Base-by-base conservation (phyloP, 2,329 filamentous ascomycete species). In the Leptodontidium sp. region DNA sequence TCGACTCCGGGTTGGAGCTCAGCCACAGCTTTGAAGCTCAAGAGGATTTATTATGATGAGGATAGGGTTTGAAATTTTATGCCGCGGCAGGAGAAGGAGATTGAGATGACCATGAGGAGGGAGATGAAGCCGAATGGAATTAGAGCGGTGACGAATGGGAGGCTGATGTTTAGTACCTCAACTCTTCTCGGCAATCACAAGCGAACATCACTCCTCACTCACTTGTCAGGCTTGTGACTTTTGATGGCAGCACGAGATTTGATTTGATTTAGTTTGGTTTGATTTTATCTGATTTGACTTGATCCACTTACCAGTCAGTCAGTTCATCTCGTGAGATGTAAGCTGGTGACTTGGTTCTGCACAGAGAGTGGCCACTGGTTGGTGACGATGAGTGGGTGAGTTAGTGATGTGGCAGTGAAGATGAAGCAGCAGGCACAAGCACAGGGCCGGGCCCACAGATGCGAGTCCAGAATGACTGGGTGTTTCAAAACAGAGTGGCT, bases 401-500 rank as follows among this genome's bases (percentile, higher is more conserved):
- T 15, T 3, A 21, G 47, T 59, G 57, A 59, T 59, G 57, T 59
- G 57, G 57, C 57, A 59, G 57, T 59, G n/a, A 59, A 59, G 57
- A 59, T 59, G 52, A 55, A 55, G 52, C 52, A 55, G 52, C 29
- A 17, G 52, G 52, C 26, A 26, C 21, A 21, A 21, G 21, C 21
- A 21, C 21, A 21, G 21, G 21, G 21, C 21, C 21, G 21, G 21
- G 21, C 21, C 21, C 50, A 53, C 52, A 35, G 26, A 17, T 35
- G 26, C 14, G 15, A n/a, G 52, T 35, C 52, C 38, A 59, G 38
- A 43, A 43, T 59, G 57, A 59, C 57, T 59, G n/a, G 14, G 40
- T 55, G 64, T 66, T 66, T 66, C 64, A 66, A 59, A 65, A 61
- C 64, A 26, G 38, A 50, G 26, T 47, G 21, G 21, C n/a, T 12